Percentiles rank a stretch among this genome's conserved stretches.
phyloP scores from a whole-genome alignment of 2,329 filamentous ascomycete species.

The Penicillium decumbens region DNA sequence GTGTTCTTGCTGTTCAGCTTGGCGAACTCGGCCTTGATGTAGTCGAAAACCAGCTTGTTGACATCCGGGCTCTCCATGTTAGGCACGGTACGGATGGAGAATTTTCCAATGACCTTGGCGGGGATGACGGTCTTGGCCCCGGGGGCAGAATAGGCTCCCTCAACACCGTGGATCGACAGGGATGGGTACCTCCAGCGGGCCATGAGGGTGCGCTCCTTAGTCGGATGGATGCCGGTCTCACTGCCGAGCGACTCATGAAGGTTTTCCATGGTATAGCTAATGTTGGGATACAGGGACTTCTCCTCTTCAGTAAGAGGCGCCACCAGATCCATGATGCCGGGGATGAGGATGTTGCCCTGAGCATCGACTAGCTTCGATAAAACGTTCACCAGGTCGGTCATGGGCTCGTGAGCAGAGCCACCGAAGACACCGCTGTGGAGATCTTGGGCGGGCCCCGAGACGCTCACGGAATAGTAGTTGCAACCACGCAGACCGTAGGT shows the following conservation, averaged over 20 bases:
- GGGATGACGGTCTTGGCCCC: constrained; percentile 98
- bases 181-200: constrained; percentile 93
- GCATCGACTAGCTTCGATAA: constrained; percentile 82
- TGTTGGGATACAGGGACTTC: constrained; percentile 77
- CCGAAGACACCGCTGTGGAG: constrained; percentile 97
- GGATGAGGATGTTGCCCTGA: constrained; percentile 86
- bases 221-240: constrained; percentile 76
- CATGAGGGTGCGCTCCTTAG: constrained; percentile 92
- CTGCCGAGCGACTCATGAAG: constrained; percentile 87
- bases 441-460: constrained; percentile 87
- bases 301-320: constrained; percentile 83
- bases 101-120: constrained; percentile 96
- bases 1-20: constrained; percentile 91
- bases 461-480: constrained; percentile 94
- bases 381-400: constrained; percentile 87
- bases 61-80: constrained; percentile 94
- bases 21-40: constrained; percentile 77
- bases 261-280: constrained; percentile 94
- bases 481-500: constrained; percentile 95
- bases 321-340: constrained; percentile 91
- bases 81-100: constrained; percentile 94
- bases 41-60: constrained; percentile 76
- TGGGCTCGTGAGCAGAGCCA: constrained; percentile 93
- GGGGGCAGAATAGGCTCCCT: constrained; percentile 87
- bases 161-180: constrained; percentile 87